Evolutionary conservation across 352 stramenopile genomes (phyloP).

Genomic region (Aphanomyces astaci): DNA sequence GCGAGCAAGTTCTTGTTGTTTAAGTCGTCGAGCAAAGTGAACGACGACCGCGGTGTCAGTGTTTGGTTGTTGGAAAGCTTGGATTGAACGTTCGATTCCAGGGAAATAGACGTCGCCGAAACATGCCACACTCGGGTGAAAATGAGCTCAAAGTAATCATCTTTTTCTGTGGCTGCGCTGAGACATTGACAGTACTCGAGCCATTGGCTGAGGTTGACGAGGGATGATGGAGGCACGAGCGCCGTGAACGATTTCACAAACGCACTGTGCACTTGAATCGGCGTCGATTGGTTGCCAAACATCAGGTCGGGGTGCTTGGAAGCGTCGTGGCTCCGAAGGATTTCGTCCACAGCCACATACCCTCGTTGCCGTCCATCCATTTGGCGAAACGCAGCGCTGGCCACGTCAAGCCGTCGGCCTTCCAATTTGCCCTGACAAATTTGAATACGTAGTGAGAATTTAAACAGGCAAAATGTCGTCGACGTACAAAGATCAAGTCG

Average conservation of each 20-base stretch:
- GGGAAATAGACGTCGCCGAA: conserved; percentile 1
- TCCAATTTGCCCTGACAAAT: conserved; percentile 43
- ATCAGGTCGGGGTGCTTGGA: conserved; percentile 54
- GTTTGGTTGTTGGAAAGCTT: conserved; percentile 23
- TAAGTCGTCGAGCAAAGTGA: conserved; percentile 33
- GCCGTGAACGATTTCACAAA: conserved; percentile 43
- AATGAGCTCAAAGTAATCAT: conserved; percentile 71
- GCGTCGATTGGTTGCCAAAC: conserved; percentile 50
- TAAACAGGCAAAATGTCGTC: background rate
- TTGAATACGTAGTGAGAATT: conserved; percentile 2
- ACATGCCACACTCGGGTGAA: conserved; percentile 64
- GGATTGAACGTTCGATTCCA: conserved; percentile 8
- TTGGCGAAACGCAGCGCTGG: conserved; percentile 59
- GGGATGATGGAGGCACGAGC: conserved; percentile 30
- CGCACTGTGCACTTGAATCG: conserved; percentile 45
- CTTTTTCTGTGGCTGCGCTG: conserved; percentile 49
- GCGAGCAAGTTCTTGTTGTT: conserved; percentile 47
- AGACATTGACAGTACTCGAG: conserved; percentile 70
- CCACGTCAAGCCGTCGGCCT: conserved; percentile 47
- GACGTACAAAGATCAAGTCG: conserved; percentile 51
- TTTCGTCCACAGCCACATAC: conserved; percentile 47
- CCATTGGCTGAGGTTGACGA: conserved; percentile 68
- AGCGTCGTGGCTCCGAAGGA: conserved; percentile 43
- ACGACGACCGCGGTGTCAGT: conserved; percentile 31
- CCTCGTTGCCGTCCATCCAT: conserved; percentile 52